Evolutionary conservation across 2,329 filamentous ascomycete genomes (phyloP), one percentile per base, ranked within the genome.

Genomic region (Nothophoma quercina): DNA sequence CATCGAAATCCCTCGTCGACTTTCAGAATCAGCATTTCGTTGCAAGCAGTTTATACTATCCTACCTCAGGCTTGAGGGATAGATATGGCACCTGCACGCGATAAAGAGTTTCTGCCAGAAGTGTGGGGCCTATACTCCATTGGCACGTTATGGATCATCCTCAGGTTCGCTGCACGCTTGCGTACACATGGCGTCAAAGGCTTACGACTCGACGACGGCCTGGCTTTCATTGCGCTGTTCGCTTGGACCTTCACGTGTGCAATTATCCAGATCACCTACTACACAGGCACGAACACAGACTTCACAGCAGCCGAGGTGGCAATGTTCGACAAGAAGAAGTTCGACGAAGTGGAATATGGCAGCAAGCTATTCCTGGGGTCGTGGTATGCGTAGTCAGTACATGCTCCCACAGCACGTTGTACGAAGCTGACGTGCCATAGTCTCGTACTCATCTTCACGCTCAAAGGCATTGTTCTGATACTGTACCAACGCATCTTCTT

Each of bases 401-500:
- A 1, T 3, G 26, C 12, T 5, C 2, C 18, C 10, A 3, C 5
- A 10, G 5, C 2, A 10, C 19, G 10, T 6, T 7, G 5, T 9
- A 19, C 15, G 21, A 13, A 23, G 13, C 25, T 49, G 21, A 51
- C 15, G 7, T 3, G 1, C 1, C 10, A 4, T 10, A 56, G 54
- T 10, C 18, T 53, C 12, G 40, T 56, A 2, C 47, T 55, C 19
- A 30, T 59, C 9, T 60, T 60, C 42, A 46, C 51, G 2, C 42
- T 60, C 13, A 60, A 60, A 30, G 58, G 43, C 10, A 49, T 60
- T n/a, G 58, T 60, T 3, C 38, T 60, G 41, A 38, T 60, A 3
- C 29, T 60, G 1, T 60, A 60, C 23, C 44, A 38, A 19, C 55
- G 55, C 12, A 56, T 60, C 12, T 56, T 53, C 19, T 46, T 38